These are phyloP conservation scores for Aquilaria sinensis DNA, from an alignment of 345 rosid genomes.

Conservation along the genomic window DNA sequence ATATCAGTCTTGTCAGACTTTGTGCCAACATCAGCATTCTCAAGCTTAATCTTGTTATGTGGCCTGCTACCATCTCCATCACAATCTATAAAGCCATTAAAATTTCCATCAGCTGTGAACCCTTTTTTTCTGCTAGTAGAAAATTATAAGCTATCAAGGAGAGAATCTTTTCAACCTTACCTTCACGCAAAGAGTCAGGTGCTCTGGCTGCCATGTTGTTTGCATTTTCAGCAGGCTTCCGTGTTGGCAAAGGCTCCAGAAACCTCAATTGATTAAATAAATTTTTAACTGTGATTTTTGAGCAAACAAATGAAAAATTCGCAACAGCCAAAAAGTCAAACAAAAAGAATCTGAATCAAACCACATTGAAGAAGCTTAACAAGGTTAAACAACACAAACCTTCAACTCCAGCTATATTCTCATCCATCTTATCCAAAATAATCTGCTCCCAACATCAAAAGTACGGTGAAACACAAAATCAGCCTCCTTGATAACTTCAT, in stretches of 20 bases:
- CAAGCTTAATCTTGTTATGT: slow-evolving; percentile 45
- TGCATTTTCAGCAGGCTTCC: slow-evolving; percentile 22
- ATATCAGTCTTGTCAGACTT: slow-evolving; percentile 16
- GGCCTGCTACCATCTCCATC: slow-evolving; percentile 35
- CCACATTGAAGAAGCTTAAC: not conserved
- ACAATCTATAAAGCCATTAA: slow-evolving; percentile 18
- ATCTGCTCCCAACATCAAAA: slow-evolving; percentile 58
- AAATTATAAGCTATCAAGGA: too few relatives aligned
- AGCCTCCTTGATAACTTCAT: slow-evolving; percentile 42
- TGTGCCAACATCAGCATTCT: slow-evolving; percentile 22
- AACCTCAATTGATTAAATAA: slow-evolving; percentile 43
- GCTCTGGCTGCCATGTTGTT: slow-evolving; percentile 14
- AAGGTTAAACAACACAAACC: slow-evolving; percentile 34
- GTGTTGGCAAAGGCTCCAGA: slow-evolving; percentile 18
- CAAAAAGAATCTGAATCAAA: slow-evolving; percentile 7
- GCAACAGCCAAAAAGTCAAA: slow-evolving; percentile 12
- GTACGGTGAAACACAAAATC: slow-evolving; percentile 61
- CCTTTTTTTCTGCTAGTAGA: too few relatives aligned
- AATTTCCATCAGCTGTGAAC: slow-evolving; percentile 24
- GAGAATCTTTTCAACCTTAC: slow-evolving; percentile 14
- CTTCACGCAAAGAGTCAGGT: not conserved
- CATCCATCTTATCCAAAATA: slow-evolving; percentile 51
- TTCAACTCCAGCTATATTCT: slow-evolving; percentile 54
- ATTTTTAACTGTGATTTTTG: slow-evolving; percentile 54
- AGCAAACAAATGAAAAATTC: slow-evolving; percentile 17